Evolutionary conservation across 2,329 filamentous ascomycete genomes (phyloP), one percentile per base, ranked within the genome.

Genomic region (Colletotrichum sp.): DNA sequence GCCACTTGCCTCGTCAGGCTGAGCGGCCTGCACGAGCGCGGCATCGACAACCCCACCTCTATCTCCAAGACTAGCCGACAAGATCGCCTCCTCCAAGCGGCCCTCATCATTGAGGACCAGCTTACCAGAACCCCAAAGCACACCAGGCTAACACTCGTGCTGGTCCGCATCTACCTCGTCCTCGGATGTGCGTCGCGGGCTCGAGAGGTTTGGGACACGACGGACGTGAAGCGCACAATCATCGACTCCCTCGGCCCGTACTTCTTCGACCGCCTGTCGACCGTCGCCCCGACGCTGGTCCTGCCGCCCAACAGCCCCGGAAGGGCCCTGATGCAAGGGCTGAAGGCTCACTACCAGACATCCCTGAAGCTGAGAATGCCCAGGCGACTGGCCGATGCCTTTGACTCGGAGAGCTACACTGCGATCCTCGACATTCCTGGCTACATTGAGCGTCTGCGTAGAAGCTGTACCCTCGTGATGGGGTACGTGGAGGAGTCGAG

Each of bases 161-260:
- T 92, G 0, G 84, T 89, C 2, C 88, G 89, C 70, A 79, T 91
- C 4, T 89, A 90, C 66, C 82, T 91, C 12, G 80, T 87, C 5
- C 82, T 91, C 8, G 90, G 90, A 9, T 89, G 88, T 15, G 85
- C 85, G 1, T 84, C 87, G 2, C 84, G 85, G 22, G 88, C 88
- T 0, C 83, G 86, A 28, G 80, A 87, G 39, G 81, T 90, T 3
- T 92, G 90, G 89, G 83, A 85, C 13, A 84, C 84, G 0, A 84
- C 91, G 12, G 89, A 87, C 5, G 87, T 92, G 3, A 92, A 92
- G 81, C 87, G 90, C 27, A 89, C 89, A 0, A 89, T 91, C 32
- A 87, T 90, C n/a, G 90, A 92, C 76, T 88, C 89, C 0, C 84
- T 92, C 1, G 89, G 85, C 4, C 87, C 89, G 0, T 82, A 91